phyloP scores from a whole-genome alignment of 352 stramenopile species.

The Globisporangium paddicum region DNA sequence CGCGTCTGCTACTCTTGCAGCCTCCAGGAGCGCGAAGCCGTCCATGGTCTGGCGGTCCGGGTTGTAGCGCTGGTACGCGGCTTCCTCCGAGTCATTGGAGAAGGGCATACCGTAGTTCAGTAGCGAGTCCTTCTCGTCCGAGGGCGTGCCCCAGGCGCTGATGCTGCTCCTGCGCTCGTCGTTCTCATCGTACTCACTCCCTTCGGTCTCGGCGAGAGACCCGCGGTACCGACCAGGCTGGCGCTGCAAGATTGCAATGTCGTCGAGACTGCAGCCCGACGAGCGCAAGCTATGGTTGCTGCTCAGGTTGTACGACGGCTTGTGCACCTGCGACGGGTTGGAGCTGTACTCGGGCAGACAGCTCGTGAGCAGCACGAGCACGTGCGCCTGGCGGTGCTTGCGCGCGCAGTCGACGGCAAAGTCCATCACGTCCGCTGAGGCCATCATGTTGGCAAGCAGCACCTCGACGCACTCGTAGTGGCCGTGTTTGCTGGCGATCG shows the following conservation, averaged over 20 bases:
- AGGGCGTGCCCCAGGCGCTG: constrained; percentile 17
- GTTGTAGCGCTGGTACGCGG: constrained; percentile 29
- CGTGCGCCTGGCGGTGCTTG: constrained; percentile 50
- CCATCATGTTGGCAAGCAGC: constrained; percentile 32
- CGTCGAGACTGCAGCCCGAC: background rate
- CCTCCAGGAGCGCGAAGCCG: constrained; percentile 26
- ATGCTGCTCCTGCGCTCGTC: constrained; percentile 17
- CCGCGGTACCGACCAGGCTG: constrained; percentile 14
- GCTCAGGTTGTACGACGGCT: constrained; percentile 6
- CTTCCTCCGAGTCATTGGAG: constrained; percentile 27
- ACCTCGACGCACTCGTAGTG: constrained; percentile 70
- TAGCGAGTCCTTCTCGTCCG: constrained; percentile 10
- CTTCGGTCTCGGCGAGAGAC: constrained; percentile 33
- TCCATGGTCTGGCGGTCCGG: constrained; percentile 19
- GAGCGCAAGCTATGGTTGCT: background rate
- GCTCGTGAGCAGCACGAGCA: constrained; percentile 67
- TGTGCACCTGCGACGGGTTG: constrained; percentile 19
- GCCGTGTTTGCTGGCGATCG: constrained; percentile 52
- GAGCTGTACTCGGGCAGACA: constrained; percentile 48
- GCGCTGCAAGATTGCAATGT: constrained; percentile 2
- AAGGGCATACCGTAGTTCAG: constrained; percentile 20
- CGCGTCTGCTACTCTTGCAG: constrained; percentile 18
- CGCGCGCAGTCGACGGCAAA: constrained; percentile 46
- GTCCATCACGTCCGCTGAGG: constrained; percentile 28
- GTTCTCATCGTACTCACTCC: constrained; percentile 20